phyloP scores from a whole-genome alignment of 2,329 filamentous ascomycete genomes.

The Tolypocladium cylindrosporum region DNA sequence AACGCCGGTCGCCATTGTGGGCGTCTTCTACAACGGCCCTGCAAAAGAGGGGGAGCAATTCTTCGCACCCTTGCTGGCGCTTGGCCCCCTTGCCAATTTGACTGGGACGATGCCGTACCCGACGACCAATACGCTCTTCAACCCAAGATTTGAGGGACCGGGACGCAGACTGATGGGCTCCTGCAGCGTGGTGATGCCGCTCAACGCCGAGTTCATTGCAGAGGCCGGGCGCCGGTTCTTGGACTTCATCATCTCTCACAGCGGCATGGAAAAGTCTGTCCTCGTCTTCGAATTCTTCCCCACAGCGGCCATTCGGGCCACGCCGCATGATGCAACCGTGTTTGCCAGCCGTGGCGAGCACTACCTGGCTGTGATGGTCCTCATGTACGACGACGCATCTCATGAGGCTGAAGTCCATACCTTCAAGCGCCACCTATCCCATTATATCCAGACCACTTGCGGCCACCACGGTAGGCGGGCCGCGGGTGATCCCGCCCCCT shows the following conservation, averaged over 20 bases:
- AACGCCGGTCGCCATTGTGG: neutral
- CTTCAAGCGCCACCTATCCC: conserved; percentile 25
- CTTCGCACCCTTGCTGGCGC: neutral
- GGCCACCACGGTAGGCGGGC: neutral
- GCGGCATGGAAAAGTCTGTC: conserved; percentile 3
- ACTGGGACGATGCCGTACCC: neutral
- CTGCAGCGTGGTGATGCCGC: neutral
- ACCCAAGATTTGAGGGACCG: conserved; percentile 9
- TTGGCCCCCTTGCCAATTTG: neutral
- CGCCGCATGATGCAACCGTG: conserved; percentile 25
- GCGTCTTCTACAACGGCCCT: conserved; percentile 3
- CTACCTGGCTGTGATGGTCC: conserved; percentile 29
- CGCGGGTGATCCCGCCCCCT: neutral
- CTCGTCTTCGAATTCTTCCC: conserved; percentile 24
- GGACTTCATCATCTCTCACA: conserved; percentile 1
- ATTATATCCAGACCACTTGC: conserved; percentile 11
- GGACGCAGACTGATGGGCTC: neutral
- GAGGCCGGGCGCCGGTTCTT: neutral
- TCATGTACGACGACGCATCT: conserved; percentile 27
- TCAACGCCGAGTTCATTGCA: neutral
- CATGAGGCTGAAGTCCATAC: conserved; percentile 25
- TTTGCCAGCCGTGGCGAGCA: conserved; percentile 34
- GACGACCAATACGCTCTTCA: conserved; percentile 13
- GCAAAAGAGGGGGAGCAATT: conserved; percentile 5
- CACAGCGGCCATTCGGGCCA: conserved; percentile 22